Evolutionary conservation across 2,329 filamentous ascomycete genomes (phyloP).

Genomic region (Fusarium lyarnte): DNA sequence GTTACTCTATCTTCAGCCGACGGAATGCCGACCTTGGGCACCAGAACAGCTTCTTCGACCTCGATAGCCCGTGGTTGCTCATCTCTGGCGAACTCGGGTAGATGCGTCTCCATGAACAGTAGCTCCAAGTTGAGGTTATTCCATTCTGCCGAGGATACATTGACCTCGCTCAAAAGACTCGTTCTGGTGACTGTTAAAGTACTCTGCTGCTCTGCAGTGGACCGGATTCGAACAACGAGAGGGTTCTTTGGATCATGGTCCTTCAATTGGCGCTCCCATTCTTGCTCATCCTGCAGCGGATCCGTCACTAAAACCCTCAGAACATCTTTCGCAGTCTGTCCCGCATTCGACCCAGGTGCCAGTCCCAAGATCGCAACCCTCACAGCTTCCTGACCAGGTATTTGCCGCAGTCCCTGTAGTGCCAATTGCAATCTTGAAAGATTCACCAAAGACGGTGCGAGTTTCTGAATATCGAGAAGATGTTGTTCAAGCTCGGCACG

Average conservation of each 20-base stretch:
- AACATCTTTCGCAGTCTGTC: constrained; percentile 68
- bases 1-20: constrained; percentile 72
- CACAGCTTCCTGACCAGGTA: constrained; percentile 65
- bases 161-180: constrained; percentile 64
- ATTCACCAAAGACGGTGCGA: constrained; percentile 70
- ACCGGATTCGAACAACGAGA: constrained; percentile 68
- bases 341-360: constrained; percentile 49
- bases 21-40: constrained; percentile 77
- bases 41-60: constrained; percentile 74
- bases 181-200: constrained; percentile 44
- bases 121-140: constrained; percentile 73
- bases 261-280: constrained; percentile 74
- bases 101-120: constrained; percentile 62
- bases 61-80: constrained; percentile 46
- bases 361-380: constrained; percentile 67
- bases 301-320: constrained; percentile 77
- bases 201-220: constrained; percentile 43
- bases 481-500: constrained; percentile 67
- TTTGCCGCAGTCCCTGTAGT: constrained; percentile 69
- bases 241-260: constrained; percentile 62
- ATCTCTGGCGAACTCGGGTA: constrained; percentile 47
- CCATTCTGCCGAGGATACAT: constrained; percentile 70
- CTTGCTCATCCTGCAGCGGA: constrained; percentile 68
- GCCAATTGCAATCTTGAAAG: constrained; percentile 78
- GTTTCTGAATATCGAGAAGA: constrained; percentile 68